Conservation (phyloP, 2,329 filamentous ascomycete species). For the Diaporthe eres region DNA sequence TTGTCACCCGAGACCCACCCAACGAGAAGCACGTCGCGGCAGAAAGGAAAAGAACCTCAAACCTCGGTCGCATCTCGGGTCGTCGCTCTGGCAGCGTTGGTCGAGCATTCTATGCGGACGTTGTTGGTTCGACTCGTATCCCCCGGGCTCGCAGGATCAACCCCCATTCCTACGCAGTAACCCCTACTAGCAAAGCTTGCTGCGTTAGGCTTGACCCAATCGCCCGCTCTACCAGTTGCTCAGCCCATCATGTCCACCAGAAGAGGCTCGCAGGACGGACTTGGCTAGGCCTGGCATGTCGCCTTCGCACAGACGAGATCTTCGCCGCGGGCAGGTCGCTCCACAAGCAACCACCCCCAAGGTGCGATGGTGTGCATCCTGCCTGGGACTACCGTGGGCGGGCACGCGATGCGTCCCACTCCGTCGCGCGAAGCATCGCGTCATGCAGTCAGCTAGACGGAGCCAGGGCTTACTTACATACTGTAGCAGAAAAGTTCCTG, state of each 20-base stretch:
- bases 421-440: slow-evolving; percentile 17
- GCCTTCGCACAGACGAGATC: background rate
- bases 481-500: slow-evolving; percentile 10
- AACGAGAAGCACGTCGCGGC: background rate
- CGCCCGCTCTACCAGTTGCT: background rate
- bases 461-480: background rate
- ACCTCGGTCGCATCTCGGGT: slow-evolving; percentile 8
- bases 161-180: background rate
- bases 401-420: slow-evolving; percentile 1
- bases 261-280: background rate
- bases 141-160: slow-evolving; percentile 14
- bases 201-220: slow-evolving; percentile 20
- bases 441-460: slow-evolving; percentile 21
- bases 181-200: slow-evolving; percentile 16
- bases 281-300: background rate
- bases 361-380: background rate
- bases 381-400: background rate
- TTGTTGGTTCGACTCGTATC: slow-evolving; percentile 13
- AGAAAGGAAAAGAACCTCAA: background rate
- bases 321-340: background rate
- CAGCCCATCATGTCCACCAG: background rate
- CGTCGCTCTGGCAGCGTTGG: slow-evolving; percentile 1
- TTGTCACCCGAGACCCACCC: background rate
- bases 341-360: background rate
- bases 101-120: background rate